phyloP scores from a whole-genome alignment of 108 stramenopile species.

The Parietichytrium sp. region DNA sequence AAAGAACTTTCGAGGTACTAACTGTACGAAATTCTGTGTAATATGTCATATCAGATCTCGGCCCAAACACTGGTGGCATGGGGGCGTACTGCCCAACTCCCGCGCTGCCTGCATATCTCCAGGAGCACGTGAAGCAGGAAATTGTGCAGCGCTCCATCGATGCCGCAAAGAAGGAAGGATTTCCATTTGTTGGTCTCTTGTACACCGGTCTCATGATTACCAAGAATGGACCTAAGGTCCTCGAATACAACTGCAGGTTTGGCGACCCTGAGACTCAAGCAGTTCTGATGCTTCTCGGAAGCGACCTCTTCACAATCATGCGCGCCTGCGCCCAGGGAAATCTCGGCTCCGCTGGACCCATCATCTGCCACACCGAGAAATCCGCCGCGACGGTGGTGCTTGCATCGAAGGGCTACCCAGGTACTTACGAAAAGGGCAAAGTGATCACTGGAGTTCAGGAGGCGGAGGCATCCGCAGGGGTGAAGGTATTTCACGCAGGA shows the following conservation, averaged over 20 bases:
- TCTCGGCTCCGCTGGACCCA: background rate
- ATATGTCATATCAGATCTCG: too few relatives aligned
- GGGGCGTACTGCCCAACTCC: conserved; percentile 98
- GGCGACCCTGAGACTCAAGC: conserved; percentile 99
- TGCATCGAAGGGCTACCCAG: conserved; percentile 88
- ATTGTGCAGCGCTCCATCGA: conserved; percentile 87
- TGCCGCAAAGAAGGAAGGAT: conserved; percentile 90
- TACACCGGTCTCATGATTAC: conserved; percentile 95
- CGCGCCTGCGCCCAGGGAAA: conserved; percentile 83
- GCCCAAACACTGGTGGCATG: conserved; percentile 99
- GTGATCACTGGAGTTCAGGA: conserved; percentile 75
- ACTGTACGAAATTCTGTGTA: too few relatives aligned
- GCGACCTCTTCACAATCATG: conserved; percentile 80
- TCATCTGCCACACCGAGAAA: conserved; percentile 73
- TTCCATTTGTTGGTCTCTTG: conserved; percentile 90
- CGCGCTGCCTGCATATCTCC: conserved; percentile 80
- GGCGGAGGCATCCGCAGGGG: conserved; percentile 44
- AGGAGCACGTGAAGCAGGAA: conserved; percentile 72
- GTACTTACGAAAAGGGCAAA: conserved; percentile 92
- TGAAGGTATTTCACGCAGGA: conserved; percentile 9
- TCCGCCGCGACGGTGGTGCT: conserved; percentile 85
- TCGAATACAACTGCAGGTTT: conserved; percentile 97
- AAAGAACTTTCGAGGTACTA: too few relatives aligned
- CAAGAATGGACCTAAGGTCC: conserved; percentile 65
- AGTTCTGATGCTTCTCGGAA: conserved; percentile 88